Evolutionary conservation across 306 rosid species (phyloP).

Genomic region (Lathyrus sativus): DNA sequence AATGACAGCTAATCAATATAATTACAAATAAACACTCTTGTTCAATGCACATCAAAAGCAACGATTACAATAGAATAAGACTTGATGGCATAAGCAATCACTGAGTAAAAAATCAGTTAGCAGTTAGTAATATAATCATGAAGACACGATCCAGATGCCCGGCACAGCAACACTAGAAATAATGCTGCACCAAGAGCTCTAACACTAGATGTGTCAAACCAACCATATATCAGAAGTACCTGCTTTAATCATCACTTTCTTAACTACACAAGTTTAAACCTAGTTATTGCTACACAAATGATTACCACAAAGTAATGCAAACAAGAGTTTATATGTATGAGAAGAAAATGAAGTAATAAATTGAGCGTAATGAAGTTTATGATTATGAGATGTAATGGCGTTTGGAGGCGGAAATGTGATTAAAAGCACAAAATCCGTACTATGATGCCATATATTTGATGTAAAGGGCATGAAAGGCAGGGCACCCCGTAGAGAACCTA

Average conservation of each 20-base stretch:
- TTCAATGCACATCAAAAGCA: too few species aligned
- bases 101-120: conserved; percentile 38
- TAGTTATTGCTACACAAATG: too few species aligned
- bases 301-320: too few species aligned
- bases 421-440: conserved; percentile 83
- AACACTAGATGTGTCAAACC: conserved; percentile 23
- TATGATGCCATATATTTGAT: conserved; percentile 71
- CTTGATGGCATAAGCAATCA: too few species aligned
- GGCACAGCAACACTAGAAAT: conserved; percentile 22
- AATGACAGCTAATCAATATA: too few species aligned
- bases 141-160: conserved; percentile 37
- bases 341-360: too few species aligned
- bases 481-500: conserved; percentile 85
- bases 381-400: conserved; percentile 51
- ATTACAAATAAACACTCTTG: too few species aligned
- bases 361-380: neutral
- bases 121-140: conserved; percentile 40
- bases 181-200: conserved; percentile 44
- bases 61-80: too few species aligned
- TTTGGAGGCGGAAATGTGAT: conserved; percentile 87
- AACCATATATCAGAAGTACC: conserved; percentile 44
- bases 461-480: conserved; percentile 64
- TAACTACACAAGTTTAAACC: too few species aligned
- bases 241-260: conserved; percentile 50
- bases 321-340: too few species aligned